phyloP scores from a whole-genome alignment of 208 protist species.

The Wallacemonas sp. region DNA sequence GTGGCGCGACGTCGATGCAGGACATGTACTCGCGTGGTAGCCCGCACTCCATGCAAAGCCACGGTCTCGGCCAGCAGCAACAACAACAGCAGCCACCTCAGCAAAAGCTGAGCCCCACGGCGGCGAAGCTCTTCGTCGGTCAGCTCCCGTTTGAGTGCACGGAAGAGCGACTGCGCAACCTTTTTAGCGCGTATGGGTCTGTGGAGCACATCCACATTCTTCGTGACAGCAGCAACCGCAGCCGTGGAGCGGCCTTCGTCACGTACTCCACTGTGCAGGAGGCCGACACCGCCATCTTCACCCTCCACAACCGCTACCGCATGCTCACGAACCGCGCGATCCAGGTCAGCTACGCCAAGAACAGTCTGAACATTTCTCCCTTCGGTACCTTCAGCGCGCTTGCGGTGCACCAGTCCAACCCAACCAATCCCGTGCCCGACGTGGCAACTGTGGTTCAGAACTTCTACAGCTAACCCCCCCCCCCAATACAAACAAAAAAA shows the following conservation, averaged over 20 bases:
- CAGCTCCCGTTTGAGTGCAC: conserved; percentile 86
- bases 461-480: conserved; percentile 38
- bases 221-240: conserved; percentile 70
- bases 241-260: conserved; percentile 83
- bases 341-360: conserved; percentile 91
- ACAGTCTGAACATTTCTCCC: conserved; percentile 82
- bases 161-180: conserved; percentile 75
- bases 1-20: not conserved
- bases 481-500: not conserved
- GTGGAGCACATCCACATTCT: conserved; percentile 90
- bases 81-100: conserved; percentile 30
- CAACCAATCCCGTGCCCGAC: conserved; percentile 84
- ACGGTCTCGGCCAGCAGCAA: conserved; percentile 9
- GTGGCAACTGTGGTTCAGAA: conserved; percentile 42
- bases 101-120: conserved; percentile 43
- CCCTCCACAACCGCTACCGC: conserved; percentile 86
- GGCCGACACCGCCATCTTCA: conserved; percentile 88
- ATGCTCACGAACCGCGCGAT: conserved; percentile 88
- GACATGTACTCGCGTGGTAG: conserved; percentile 8
- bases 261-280: conserved; percentile 81
- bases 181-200: conserved; percentile 85
- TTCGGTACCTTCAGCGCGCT: conserved; percentile 80
- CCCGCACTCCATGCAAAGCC: conserved; percentile 9
- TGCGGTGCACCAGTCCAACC: conserved; percentile 82
- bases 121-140: conserved; percentile 86